Base-by-base conservation (phyloP, 768 basidiomycete genomes). In the Boletus barrowsii region DNA sequence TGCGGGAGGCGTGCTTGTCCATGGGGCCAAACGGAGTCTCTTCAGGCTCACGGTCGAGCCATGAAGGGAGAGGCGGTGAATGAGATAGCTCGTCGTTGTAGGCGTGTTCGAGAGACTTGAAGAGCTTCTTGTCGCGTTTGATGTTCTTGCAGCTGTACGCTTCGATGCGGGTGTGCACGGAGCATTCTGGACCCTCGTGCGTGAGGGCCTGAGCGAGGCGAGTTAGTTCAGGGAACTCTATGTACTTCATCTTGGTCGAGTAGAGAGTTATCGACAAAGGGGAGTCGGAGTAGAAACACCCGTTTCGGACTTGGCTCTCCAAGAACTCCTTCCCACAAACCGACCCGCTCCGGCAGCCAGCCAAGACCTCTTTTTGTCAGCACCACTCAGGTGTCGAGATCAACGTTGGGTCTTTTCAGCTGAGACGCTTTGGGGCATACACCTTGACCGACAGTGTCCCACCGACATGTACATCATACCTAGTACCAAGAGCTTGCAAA, bases 61-160 rank as follows among this genome's bases (percentile, higher is more conserved):
- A 90, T 6, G 88, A 86, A 35, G 88, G 90, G 32, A 91, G 79
- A 5, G 93, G 93, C 1, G 92, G 90, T 3, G 92, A 94, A 67
- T 85, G 80, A 6, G 85, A 90, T 20, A 90, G 73, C 46, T 91
- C 88, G 55, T 83, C 81, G 40, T 78, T 74, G 76, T 98, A 93
- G 30, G 88, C 86, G 62, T 83, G 81, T 70, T 98, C 95, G 75
- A 98, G 86, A 10, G 86, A 78, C 68, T 90, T 93, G 81, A 93
- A 93, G 71, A 98, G 87, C 70, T 89, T 91, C 83, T 94, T 93
- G 80, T 99, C 97, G 65, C 90, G 88, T 62, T 92, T 90, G 72
- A 97, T 88, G 72, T 94, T 88, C 82, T 99, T 99, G 82, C 93
- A 94, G 67, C 89, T 91, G 78, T 98, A 99, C 0, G 93, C 95